Conservation (phyloP, 1,284 basidiomycete species). For the Paramarasmius palmivorus region DNA sequence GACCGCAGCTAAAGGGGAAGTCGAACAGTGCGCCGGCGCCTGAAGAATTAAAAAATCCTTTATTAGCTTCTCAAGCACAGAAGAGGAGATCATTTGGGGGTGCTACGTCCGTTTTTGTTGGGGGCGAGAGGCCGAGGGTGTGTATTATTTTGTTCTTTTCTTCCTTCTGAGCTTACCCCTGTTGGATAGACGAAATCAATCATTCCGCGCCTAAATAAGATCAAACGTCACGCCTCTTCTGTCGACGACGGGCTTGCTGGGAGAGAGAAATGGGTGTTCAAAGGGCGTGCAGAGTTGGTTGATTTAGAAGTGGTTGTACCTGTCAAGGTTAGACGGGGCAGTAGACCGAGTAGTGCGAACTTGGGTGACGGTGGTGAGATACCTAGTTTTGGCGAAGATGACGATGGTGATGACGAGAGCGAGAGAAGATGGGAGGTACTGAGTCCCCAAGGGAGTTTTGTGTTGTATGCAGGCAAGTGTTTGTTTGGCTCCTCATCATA, state of each 20-base stretch:
- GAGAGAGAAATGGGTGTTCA: slow-evolving; percentile 70
- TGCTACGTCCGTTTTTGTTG: background rate
- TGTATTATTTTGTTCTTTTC: background rate
- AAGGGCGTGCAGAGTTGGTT: slow-evolving; percentile 67
- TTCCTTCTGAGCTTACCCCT: background rate
- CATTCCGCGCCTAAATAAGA: slow-evolving; percentile 35
- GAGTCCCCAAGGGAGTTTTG: slow-evolving; percentile 78
- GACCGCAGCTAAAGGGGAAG: slow-evolving; percentile 9
- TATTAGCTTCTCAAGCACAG: background rate
- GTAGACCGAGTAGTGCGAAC: background rate
- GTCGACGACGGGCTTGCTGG: slow-evolving; percentile 5
- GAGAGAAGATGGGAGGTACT: slow-evolving; percentile 69
- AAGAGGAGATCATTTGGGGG: slow-evolving; percentile 3
- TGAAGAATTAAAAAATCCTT: too few species aligned
- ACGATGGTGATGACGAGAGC: slow-evolving; percentile 36
- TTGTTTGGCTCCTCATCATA: slow-evolving; percentile 1
- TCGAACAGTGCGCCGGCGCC: slow-evolving; percentile 14
- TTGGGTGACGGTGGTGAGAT: slow-evolving; percentile 1
- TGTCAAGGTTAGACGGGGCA: background rate
- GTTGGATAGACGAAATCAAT: slow-evolving; percentile 23
- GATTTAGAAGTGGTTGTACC: slow-evolving; percentile 76
- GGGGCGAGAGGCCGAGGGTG: background rate
- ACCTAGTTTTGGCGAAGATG: background rate
- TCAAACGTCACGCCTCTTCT: slow-evolving; percentile 32
- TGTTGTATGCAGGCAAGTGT: slow-evolving; percentile 65